Evolutionary conservation across 2,329 filamentous ascomycete species (phyloP).

Genomic region (Knufia petricola): DNA sequence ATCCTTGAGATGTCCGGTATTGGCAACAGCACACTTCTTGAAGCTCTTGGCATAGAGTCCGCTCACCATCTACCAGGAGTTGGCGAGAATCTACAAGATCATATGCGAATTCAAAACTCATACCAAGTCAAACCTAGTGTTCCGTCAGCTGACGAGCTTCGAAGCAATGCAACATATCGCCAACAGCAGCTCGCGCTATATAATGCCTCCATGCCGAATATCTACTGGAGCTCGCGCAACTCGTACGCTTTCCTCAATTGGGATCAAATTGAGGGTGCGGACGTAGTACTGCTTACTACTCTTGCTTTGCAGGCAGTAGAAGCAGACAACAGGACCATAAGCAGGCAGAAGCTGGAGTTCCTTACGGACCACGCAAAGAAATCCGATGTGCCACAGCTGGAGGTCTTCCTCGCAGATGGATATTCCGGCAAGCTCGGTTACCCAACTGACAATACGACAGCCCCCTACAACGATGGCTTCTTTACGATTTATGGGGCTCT

Average conservation of each 20-base stretch:
- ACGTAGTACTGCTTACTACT: not conserved
- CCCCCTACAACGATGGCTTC: constrained; percentile 15
- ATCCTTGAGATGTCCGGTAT: constrained; percentile 45
- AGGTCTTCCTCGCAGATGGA: not conserved
- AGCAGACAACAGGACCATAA: constrained; percentile 7
- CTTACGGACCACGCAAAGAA: constrained; percentile 13
- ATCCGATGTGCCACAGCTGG: not conserved
- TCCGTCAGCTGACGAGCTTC: not conserved
- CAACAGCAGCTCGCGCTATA: not conserved
- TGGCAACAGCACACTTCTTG: constrained; percentile 32
- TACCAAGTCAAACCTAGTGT: not conserved
- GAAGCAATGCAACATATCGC: not conserved
- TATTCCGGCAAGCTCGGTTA: not conserved
- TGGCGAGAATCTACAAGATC: constrained; percentile 32
- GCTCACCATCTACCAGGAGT: constrained; percentile 41
- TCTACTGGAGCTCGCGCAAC: not conserved
- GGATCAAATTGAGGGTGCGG: not conserved
- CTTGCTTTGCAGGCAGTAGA: constrained; percentile 12
- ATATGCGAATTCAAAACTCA: constrained; percentile 11
- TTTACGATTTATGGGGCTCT: not conserved
- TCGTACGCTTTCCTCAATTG: not conserved
- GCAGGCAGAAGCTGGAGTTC: constrained; percentile 14
- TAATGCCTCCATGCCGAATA: not conserved
- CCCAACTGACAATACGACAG: constrained; percentile 16
- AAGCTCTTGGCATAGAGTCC: constrained; percentile 31